Conservation (phyloP, 176 grass and related monocot species). For the Dactylis glomerata region DNA sequence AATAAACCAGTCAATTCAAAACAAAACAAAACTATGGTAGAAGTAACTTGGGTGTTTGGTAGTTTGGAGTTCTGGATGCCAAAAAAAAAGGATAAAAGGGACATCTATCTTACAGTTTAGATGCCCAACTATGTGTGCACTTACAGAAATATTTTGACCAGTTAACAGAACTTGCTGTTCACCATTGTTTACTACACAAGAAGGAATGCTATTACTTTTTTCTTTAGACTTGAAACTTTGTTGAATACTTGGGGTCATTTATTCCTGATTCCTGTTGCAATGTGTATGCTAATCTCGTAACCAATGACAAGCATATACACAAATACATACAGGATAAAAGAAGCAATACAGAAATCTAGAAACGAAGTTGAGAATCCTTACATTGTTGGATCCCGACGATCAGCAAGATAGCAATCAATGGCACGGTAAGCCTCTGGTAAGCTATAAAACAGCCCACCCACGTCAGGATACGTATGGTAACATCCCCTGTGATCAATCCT, state of each 20-base stretch:
- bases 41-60: neutral
- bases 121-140: neutral
- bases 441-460: neutral
- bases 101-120: neutral
- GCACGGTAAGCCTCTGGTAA: neutral
- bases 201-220: neutral
- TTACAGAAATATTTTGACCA: neutral
- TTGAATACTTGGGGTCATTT: too few species aligned
- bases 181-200: neutral
- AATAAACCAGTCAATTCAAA: neutral
- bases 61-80: neutral
- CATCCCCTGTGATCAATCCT: neutral
- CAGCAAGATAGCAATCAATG: neutral
- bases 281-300: neutral
- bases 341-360: neutral
- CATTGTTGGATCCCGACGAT: neutral
- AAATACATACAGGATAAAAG: neutral
- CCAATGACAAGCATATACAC: neutral
- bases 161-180: neutral
- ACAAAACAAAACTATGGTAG: neutral
- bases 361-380: neutral
- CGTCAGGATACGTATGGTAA: neutral
- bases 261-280: too few species aligned
- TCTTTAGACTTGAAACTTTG: too few species aligned
- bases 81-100: neutral